phyloP scores from a whole-genome alignment of 495 filamentous ascomycete genomes.

The Wilcoxina mikolae region DNA sequence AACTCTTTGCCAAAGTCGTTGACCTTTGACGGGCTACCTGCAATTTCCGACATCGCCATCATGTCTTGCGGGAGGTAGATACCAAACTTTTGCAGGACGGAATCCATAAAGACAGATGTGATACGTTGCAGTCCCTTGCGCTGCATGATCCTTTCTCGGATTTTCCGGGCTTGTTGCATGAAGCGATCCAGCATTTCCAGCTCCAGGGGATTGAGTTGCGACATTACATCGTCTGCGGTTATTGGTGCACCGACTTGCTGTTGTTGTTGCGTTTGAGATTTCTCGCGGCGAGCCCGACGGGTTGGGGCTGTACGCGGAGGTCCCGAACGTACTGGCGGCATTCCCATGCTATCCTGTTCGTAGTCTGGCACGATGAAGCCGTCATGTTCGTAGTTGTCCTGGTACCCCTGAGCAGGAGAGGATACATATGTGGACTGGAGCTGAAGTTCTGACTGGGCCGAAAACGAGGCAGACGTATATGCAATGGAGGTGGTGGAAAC shows the following conservation, averaged over 20 bases:
- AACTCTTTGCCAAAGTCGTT: conserved; percentile 52
- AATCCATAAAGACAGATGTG: conserved; percentile 60
- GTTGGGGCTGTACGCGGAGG: neutral
- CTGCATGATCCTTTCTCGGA: conserved; percentile 52
- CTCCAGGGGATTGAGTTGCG: conserved; percentile 39
- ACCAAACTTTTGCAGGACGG: conserved; percentile 67
- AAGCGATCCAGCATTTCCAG: conserved; percentile 46
- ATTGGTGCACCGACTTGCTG: conserved; percentile 44
- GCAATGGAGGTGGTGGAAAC: neutral
- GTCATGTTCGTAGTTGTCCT: conserved; percentile 30
- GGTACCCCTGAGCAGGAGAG: conserved; percentile 46
- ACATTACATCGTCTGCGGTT: conserved; percentile 57
- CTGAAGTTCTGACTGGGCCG: conserved; percentile 34
- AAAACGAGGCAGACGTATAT: conserved; percentile 4
- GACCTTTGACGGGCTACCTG: conserved; percentile 57
- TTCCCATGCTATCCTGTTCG: conserved; percentile 39
- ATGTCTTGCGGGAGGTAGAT: conserved; percentile 55
- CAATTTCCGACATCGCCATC: conserved; percentile 49
- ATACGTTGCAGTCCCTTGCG: conserved; percentile 41
- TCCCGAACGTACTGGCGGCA: conserved; percentile 20
- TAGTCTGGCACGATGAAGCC: conserved; percentile 31
- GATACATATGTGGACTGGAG: conserved; percentile 59
- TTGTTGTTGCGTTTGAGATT: conserved; percentile 29
- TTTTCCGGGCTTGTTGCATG: conserved; percentile 52
- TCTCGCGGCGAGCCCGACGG: conserved; percentile 30